phyloP scores from a whole-genome alignment of 192 early-diverging fungal species.

The Paraglomus brasilianum region DNA sequence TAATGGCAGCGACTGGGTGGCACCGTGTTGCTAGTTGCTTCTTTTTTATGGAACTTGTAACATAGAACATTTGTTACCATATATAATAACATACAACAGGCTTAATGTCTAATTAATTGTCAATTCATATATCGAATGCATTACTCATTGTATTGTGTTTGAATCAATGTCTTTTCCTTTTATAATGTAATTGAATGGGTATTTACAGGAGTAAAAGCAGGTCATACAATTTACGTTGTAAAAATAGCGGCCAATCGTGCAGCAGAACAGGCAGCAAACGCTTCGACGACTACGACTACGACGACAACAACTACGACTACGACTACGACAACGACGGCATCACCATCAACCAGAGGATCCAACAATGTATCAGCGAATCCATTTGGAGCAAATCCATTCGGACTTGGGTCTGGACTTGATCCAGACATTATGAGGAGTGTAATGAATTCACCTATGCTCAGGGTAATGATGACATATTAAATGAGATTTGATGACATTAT shows the following conservation, averaged over 20 bases:
- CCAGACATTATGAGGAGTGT: constrained; percentile 36
- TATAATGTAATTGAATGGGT: no score
- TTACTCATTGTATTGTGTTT: neutral
- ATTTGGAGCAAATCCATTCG: constrained; percentile 22
- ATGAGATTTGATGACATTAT: no score
- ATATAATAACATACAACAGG: neutral
- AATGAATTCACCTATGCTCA: constrained; percentile 44
- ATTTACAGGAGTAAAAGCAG: constrained; percentile 64
- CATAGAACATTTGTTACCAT: neutral
- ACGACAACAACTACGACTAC: constrained; percentile 31
- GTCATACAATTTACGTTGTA: constrained; percentile 91
- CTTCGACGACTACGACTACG: constrained; percentile 45
- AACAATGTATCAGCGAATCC: constrained; percentile 17
- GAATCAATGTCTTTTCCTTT: no score
- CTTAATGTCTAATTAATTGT: neutral
- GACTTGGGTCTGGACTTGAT: neutral
- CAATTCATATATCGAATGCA: neutral
- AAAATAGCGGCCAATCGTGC: constrained; percentile 55
- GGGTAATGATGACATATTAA: constrained; percentile 30
- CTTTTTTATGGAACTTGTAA: neutral
- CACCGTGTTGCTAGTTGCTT: neutral
- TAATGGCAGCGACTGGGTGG: neutral
- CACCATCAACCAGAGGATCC: neutral
- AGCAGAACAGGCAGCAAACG: constrained; percentile 39
- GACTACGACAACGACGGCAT: neutral